Evolutionary conservation across 139 green algal genomes (phyloP).

Genomic region (Auxenochlorella pyrenoidosa): DNA sequence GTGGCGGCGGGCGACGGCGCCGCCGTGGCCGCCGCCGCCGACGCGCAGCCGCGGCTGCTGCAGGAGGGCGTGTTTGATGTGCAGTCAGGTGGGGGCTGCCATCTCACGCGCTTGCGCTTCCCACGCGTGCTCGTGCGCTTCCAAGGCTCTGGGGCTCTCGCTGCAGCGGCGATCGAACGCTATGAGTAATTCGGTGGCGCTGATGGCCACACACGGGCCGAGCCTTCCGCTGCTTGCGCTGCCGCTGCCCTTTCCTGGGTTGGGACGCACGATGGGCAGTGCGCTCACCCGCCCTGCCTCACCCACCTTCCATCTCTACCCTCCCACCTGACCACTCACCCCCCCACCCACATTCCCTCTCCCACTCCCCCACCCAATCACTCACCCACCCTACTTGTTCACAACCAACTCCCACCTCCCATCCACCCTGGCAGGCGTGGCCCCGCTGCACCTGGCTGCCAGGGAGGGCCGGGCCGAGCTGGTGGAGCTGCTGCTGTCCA

Average conservation of each 20-base stretch:
- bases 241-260: not conserved
- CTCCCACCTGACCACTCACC: too few species aligned
- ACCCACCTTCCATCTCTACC: not conserved
- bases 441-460: slow-evolving; percentile 49
- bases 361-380: too few species aligned
- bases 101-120: too few species aligned
- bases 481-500: slow-evolving; percentile 36
- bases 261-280: too few species aligned
- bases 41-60: not conserved
- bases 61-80: slow-evolving; percentile 24
- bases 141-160: not conserved
- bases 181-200: too few species aligned
- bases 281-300: too few species aligned
- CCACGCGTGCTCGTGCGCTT: too few species aligned
- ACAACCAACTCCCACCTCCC: too few species aligned
- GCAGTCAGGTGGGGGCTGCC: not conserved
- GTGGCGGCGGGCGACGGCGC: not conserved
- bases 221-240: not conserved
- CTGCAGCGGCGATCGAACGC: not conserved
- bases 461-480: not conserved
- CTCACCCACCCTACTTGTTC: too few species aligned
- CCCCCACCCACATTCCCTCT: too few species aligned
- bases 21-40: slow-evolving; percentile 7
- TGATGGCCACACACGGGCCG: too few species aligned
- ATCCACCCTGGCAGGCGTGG: not conserved